Conservation (phyloP, 108 stramenopile species). For the Nitzschia inconspicua region DNA sequence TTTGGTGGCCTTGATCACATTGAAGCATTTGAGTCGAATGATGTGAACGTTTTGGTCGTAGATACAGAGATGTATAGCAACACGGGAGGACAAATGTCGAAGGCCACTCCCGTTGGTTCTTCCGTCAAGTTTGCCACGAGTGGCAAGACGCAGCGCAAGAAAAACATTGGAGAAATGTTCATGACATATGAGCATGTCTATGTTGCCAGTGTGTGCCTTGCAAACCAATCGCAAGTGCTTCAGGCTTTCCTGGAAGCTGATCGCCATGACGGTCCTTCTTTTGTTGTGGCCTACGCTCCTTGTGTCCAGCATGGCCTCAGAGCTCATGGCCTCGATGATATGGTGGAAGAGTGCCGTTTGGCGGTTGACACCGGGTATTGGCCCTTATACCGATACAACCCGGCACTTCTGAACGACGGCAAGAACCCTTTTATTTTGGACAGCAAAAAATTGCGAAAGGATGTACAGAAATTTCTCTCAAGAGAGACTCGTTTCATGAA, state of each 20-base stretch:
- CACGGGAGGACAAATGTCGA: slow-evolving; percentile 54
- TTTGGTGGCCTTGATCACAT: slow-evolving; percentile 60
- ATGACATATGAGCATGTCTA: slow-evolving; percentile 74
- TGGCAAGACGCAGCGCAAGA: slow-evolving; percentile 56
- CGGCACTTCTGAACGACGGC: slow-evolving; percentile 31
- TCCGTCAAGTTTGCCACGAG: slow-evolving; percentile 53
- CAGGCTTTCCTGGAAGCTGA: slow-evolving; percentile 63
- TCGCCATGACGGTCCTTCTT: slow-evolving; percentile 51
- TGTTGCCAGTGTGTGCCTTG: slow-evolving; percentile 53
- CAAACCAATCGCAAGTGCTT: slow-evolving; percentile 53
- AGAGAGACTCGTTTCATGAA: slow-evolving; percentile 61
- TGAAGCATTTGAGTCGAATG: slow-evolving; percentile 60
- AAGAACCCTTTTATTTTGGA: slow-evolving; percentile 66
- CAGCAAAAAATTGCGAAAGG: slow-evolving; percentile 58
- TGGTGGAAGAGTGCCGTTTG: slow-evolving; percentile 51
- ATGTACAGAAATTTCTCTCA: slow-evolving; percentile 48
- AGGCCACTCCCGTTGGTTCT: slow-evolving; percentile 59
- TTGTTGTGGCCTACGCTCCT: slow-evolving; percentile 56
- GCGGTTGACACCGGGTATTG: slow-evolving; percentile 59
- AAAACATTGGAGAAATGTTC: slow-evolving; percentile 60
- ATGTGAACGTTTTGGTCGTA: slow-evolving; percentile 62
- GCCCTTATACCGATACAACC: slow-evolving; percentile 59
- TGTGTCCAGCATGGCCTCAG: slow-evolving; percentile 58
- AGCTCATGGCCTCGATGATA: slow-evolving; percentile 51
- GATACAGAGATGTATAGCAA: slow-evolving; percentile 67